Conservation (phyloP, 768 basidiomycete species). For the Cystobasidium ongulense region DNA sequence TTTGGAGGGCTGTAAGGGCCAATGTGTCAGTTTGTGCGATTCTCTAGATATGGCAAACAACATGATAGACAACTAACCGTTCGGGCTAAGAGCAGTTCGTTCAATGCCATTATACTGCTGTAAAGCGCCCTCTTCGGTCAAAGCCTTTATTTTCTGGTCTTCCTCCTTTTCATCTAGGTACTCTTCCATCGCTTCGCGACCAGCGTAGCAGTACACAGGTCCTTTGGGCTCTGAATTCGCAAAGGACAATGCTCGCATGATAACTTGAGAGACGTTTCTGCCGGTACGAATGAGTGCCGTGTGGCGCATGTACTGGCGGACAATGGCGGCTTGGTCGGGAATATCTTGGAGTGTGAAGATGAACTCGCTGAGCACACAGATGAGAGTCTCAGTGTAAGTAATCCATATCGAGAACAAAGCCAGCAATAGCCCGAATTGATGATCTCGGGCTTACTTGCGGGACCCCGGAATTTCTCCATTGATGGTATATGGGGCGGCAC, state of each 20-base stretch:
- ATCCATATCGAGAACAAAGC: no score
- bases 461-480: conserved; percentile 57
- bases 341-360: conserved; percentile 50
- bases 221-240: conserved; percentile 65
- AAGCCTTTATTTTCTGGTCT: conserved; percentile 35
- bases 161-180: conserved; percentile 48
- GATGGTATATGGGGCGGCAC: conserved; percentile 57
- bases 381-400: neutral
- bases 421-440: no score
- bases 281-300: conserved; percentile 57
- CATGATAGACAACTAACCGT: conserved; percentile 41
- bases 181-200: conserved; percentile 64
- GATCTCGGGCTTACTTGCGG: conserved; percentile 54
- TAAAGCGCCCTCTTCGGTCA: conserved; percentile 44
- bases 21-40: neutral
- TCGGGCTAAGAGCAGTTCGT: conserved; percentile 50
- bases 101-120: conserved; percentile 54
- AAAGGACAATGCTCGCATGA: conserved; percentile 59
- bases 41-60: neutral
- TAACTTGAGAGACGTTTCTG: conserved; percentile 51
- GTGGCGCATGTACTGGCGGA: conserved; percentile 64
- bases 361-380: neutral
- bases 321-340: conserved; percentile 62
- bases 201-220: conserved; percentile 65
- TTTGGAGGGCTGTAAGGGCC: conserved; percentile 40